These are phyloP conservation scores for Mallotus japonicus DNA, from an alignment of 441 rosid genomes.

Conservation along the genomic window DNA sequence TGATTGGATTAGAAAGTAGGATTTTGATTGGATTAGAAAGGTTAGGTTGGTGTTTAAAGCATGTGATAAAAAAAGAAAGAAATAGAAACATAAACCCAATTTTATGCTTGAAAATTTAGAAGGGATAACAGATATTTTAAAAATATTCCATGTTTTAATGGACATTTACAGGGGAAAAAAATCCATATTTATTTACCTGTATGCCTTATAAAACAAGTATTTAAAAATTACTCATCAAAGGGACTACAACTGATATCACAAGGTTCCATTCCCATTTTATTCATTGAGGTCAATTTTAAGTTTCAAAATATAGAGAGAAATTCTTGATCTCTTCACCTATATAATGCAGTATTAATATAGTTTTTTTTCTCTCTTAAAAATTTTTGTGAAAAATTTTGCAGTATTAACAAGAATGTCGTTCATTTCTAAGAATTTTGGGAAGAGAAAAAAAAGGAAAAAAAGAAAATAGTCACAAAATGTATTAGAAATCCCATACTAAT, in stretches of 20 bases:
- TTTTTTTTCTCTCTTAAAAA: too few species aligned
- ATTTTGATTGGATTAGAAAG: too few species aligned
- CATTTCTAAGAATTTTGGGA: not conserved
- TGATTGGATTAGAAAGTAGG: too few species aligned
- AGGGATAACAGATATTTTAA: too few species aligned
- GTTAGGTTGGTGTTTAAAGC: not conserved
- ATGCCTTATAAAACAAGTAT: not conserved
- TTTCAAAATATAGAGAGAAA: not conserved
- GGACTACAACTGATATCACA: not conserved
- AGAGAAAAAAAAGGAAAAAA: too few species aligned
- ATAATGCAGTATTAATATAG: not conserved
- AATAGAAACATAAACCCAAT: not conserved
- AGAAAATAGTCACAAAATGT: not conserved
- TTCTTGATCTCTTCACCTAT: not conserved
- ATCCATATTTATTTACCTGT: not conserved
- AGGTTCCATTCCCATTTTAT: not conserved
- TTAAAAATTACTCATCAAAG: not conserved
- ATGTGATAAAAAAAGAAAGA: not conserved
- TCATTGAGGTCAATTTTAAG: not conserved
- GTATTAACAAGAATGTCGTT: too few species aligned
- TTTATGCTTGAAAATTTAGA: not conserved
- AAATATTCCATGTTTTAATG: not conserved
- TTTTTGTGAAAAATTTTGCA: too few species aligned
- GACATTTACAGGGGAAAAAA: not conserved
- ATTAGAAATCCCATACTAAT: not conserved